phyloP scores from a whole-genome alignment of 768 basidiomycete species.

The Cystobasidium tubakii region DNA sequence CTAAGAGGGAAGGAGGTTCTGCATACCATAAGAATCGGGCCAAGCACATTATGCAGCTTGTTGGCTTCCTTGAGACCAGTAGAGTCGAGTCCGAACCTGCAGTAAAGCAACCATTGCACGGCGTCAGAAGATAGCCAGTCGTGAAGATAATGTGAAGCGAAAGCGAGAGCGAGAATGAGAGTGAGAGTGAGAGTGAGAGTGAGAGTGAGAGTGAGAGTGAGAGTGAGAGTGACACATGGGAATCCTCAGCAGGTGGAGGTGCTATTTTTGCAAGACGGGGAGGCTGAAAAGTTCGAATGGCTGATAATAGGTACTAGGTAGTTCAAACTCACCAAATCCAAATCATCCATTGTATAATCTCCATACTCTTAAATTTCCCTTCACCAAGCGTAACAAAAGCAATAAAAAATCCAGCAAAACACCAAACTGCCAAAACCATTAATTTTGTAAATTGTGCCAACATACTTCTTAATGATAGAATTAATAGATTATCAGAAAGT shows the following conservation, averaged over 20 bases:
- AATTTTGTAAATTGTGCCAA: slow-evolving; percentile 28
- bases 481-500: slow-evolving; percentile 40
- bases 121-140: background rate
- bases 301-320: background rate
- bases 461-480: slow-evolving; percentile 37
- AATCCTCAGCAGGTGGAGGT: too few relatives aligned
- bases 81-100: slow-evolving; percentile 33
- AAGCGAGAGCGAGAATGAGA: background rate
- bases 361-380: slow-evolving; percentile 11
- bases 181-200: background rate
- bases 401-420: slow-evolving; percentile 36
- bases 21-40: slow-evolving; percentile 40
- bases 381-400: slow-evolving; percentile 32
- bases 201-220: slow-evolving; percentile 8
- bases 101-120: background rate
- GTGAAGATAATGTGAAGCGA: background rate
- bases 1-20: background rate
- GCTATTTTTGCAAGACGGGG: too few relatives aligned
- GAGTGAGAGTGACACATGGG: slow-evolving; percentile 1
- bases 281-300: background rate
- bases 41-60: slow-evolving; percentile 40
- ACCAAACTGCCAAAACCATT: slow-evolving; percentile 33
- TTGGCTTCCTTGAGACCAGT: slow-evolving; percentile 42
- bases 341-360: slow-evolving; percentile 35
- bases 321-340: slow-evolving; percentile 30